These are phyloP conservation scores for Aspergillus bertholletiae DNA, from an alignment of 495 filamentous ascomycete species.

Conservation along the genomic window DNA sequence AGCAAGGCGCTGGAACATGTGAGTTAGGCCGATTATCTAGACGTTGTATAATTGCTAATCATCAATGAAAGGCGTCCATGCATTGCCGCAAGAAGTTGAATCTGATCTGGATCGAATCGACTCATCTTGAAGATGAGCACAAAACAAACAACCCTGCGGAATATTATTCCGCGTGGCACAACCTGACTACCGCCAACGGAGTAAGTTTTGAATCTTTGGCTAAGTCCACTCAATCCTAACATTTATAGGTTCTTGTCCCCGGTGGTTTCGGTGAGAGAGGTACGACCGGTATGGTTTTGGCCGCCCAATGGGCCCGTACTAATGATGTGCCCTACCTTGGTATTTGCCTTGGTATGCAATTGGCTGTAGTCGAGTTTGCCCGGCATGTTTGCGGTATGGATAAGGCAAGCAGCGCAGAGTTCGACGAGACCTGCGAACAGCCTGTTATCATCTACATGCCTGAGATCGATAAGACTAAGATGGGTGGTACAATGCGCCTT, in stretches of 20 bases:
- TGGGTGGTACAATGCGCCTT: slow-evolving; percentile 93
- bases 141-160: slow-evolving; percentile 58
- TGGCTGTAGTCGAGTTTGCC: slow-evolving; percentile 90
- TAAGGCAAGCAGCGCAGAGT: slow-evolving; percentile 63
- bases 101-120: slow-evolving; percentile 78
- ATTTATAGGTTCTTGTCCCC: slow-evolving; percentile 29
- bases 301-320: slow-evolving; percentile 77
- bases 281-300: slow-evolving; percentile 83
- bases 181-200: slow-evolving; percentile 65
- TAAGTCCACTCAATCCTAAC: background rate
- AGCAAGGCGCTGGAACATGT: slow-evolving; percentile 80
- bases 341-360: slow-evolving; percentile 92
- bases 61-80: slow-evolving; percentile 62
- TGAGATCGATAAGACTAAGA: slow-evolving; percentile 66
- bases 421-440: slow-evolving; percentile 52
- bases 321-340: slow-evolving; percentile 81
- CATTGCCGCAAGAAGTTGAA: slow-evolving; percentile 74
- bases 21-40: background rate
- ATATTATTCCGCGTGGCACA: slow-evolving; percentile 87
- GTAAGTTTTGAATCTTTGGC: slow-evolving; percentile 8
- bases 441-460: slow-evolving; percentile 87
- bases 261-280: slow-evolving; percentile 86
- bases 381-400: slow-evolving; percentile 62
- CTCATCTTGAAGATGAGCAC: slow-evolving; percentile 68
- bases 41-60: background rate